phyloP scores from a whole-genome alignment of 495 filamentous ascomycete species.

The Daldinia concentrica region DNA sequence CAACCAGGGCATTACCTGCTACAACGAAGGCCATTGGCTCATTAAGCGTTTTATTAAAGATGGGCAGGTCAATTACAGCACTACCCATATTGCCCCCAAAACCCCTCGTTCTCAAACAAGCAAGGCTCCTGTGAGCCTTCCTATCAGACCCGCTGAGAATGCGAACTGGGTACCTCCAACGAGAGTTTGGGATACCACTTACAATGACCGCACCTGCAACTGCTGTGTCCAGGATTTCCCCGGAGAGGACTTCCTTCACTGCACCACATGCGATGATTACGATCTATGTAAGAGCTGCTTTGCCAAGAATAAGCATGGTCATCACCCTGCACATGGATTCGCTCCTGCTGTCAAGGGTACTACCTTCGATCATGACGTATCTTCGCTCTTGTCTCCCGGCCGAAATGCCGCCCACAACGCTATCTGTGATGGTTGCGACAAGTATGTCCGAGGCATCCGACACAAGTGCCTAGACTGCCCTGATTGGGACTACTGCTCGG shows the following conservation, averaged over 20 bases:
- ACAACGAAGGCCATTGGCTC: slow-evolving; percentile 83
- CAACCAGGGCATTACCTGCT: slow-evolving; percentile 76
- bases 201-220: slow-evolving; percentile 84
- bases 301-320: slow-evolving; percentile 79
- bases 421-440: slow-evolving; percentile 94
- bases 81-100: slow-evolving; percentile 80
- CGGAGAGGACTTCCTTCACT: slow-evolving; percentile 84
- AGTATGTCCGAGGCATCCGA: slow-evolving; percentile 86
- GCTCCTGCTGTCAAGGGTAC: slow-evolving; percentile 66
- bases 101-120: slow-evolving; percentile 29
- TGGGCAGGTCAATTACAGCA: slow-evolving; percentile 83
- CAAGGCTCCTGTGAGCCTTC: slow-evolving; percentile 31
- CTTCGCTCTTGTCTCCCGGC: slow-evolving; percentile 77
- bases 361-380: slow-evolving; percentile 62
- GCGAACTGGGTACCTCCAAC: neutral
- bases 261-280: slow-evolving; percentile 85
- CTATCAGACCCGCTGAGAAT: slow-evolving; percentile 44
- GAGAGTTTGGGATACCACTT: slow-evolving; percentile 33
- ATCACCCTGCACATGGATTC: slow-evolving; percentile 91
- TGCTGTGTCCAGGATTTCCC: slow-evolving; percentile 81
- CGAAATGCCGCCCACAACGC: slow-evolving; percentile 84
- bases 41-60: slow-evolving; percentile 86
- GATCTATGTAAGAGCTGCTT: slow-evolving; percentile 91
- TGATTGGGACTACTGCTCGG: slow-evolving; percentile 95
- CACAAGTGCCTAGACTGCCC: slow-evolving; percentile 98